Conservation (phyloP, 352 stramenopile species). For the Pythium diclinum region DNA sequence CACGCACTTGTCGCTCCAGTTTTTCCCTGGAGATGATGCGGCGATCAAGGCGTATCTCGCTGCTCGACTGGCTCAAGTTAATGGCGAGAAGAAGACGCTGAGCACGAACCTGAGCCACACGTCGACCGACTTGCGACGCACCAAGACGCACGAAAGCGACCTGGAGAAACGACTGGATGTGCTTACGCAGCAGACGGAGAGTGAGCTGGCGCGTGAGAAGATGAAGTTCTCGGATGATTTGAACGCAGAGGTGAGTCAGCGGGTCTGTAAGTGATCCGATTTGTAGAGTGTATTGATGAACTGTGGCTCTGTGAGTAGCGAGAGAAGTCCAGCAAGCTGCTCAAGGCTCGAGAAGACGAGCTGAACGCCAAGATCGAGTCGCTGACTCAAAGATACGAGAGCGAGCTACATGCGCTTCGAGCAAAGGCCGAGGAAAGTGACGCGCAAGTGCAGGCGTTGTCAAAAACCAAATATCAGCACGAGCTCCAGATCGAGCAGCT, state of each 20-base stretch:
- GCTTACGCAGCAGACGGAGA: slow-evolving; percentile 52
- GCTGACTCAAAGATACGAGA: slow-evolving; percentile 53
- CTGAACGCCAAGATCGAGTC: slow-evolving; percentile 66
- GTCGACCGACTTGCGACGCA: slow-evolving; percentile 37
- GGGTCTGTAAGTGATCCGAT: neutral
- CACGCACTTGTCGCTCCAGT: slow-evolving; percentile 89
- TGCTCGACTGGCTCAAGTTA: slow-evolving; percentile 81
- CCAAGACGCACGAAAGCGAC: slow-evolving; percentile 38
- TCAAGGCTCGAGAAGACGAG: slow-evolving; percentile 65
- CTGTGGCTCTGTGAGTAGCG: slow-evolving; percentile 24
- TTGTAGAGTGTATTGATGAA: neutral
- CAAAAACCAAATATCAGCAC: slow-evolving; percentile 75
- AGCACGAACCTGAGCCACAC: slow-evolving; percentile 44
- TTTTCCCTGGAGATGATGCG: slow-evolving; percentile 83
- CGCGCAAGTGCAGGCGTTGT: slow-evolving; percentile 46
- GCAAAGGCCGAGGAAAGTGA: slow-evolving; percentile 47
- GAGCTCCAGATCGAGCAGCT: slow-evolving; percentile 78
- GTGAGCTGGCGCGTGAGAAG: slow-evolving; percentile 54
- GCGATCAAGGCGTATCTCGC: slow-evolving; percentile 91
- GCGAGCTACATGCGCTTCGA: slow-evolving; percentile 55
- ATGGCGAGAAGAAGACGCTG: slow-evolving; percentile 42
- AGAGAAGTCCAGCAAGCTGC: slow-evolving; percentile 34
- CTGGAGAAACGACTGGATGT: slow-evolving; percentile 55
- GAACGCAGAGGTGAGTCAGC: slow-evolving; percentile 39
- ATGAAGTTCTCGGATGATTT: slow-evolving; percentile 70